Evolutionary conservation across 2,329 filamentous ascomycete species (phyloP).

Genomic region (Davidsoniella australis): DNA sequence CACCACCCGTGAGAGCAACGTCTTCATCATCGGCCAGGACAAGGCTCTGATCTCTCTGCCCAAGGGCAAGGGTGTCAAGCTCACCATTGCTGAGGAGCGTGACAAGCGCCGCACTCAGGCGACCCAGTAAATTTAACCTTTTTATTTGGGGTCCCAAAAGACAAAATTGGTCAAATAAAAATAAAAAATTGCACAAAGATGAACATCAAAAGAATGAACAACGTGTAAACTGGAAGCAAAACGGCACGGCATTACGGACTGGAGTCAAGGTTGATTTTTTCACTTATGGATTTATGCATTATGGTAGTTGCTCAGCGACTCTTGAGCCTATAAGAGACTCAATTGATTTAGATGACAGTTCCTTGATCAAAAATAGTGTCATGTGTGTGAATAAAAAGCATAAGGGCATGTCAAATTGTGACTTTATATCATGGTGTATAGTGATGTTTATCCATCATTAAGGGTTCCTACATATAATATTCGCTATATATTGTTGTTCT

Average conservation of each 20-base stretch:
- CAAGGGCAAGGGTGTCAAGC: conserved; percentile 99
- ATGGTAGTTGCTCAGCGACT: conserved; percentile 4
- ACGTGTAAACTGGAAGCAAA: conserved; percentile 7
- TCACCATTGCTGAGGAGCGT: conserved; percentile 96
- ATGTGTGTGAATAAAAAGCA: not conserved
- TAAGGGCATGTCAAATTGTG: too few species aligned
- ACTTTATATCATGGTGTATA: too few species aligned
- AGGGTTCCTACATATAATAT: too few species aligned
- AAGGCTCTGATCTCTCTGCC: conserved; percentile 99
- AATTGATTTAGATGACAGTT: conserved; percentile 8
- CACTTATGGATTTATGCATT: not conserved
- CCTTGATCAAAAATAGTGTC: not conserved
- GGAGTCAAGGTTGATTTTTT: conserved; percentile 10
- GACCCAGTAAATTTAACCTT: conserved; percentile 29
- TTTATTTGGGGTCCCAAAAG: conserved; percentile 3
- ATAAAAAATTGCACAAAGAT: conserved; percentile 7
- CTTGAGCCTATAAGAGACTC: conserved; percentile 5
- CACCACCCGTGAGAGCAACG: conserved; percentile 97
- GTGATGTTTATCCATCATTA: too few species aligned
- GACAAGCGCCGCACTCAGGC: conserved; percentile 72
- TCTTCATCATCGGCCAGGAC: conserved; percentile 96
- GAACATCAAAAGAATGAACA: conserved; percentile 6
- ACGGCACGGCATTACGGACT: conserved; percentile 6
- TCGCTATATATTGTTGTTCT: too few species aligned
- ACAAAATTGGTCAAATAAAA: not conserved